Evolutionary conservation across 192 early-diverging fungal species (phyloP), one percentile per base, ranked within the genome.

Genomic region (Ramicandelaber brevisporus): DNA sequence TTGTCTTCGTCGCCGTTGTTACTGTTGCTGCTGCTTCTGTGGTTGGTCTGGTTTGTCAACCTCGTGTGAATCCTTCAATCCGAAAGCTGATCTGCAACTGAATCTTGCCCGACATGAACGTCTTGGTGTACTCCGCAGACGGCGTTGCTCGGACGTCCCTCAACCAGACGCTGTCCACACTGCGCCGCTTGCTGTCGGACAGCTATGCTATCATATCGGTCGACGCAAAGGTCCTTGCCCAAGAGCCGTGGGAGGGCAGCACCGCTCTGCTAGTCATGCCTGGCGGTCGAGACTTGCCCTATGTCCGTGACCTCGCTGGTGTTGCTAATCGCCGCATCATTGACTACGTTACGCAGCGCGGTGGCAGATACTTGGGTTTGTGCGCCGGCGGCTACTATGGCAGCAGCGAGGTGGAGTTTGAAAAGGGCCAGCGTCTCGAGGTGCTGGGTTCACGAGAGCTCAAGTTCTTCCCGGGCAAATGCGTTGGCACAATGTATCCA

Each of bases 381-480:
- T 90, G 93, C 31, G 84, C 81, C 0, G 93, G 89, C 12, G 73
- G 65, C 2, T 89, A 90, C 48, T 93, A 79, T 45, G 79, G 59
- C 3, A 55, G 57, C 16, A 45, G 41, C 3, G 42, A 47, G 10
- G 68, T 81, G 14, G 71, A 75, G 41, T 90, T 95, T 55, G 77
- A 90, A 50, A 43, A 52, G 0, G 70, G 62, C 3, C 43, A 44
- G 3, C 34, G 34, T 4, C 46, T 70, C 26, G 59, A 74, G 37
- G 76, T 92, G 3, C 40, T 62, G 20, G 86, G 83, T 9, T 33
- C 57, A 6, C 56, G 85, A 17, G 70, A 79, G 26, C 50, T 92
- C 27, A 53, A 41, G 8, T 68, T 93, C 24, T 84, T 57, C 32
- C 42, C 43, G 4, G 82, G 70, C 4, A 44, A 62, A 3, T 78